Percentiles rank a stretch among this genome's conserved stretches.
Conservation (phyloP, 441 rosid species). For the Erodium texanum region DNA sequence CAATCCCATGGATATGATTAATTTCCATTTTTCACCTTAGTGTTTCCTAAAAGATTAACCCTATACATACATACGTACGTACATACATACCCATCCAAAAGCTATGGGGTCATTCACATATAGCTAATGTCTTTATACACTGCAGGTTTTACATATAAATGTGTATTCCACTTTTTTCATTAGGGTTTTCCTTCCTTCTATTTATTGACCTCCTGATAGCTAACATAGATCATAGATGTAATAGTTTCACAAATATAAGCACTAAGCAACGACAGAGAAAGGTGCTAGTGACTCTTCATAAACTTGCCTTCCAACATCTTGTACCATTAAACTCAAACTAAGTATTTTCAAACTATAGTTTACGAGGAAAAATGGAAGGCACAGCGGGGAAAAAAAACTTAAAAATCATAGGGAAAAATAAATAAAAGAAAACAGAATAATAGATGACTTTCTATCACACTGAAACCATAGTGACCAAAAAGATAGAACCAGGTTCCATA, state of each 20-base stretch:
- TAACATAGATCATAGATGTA: not conserved
- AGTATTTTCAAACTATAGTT: not conserved
- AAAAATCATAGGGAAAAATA: not conserved
- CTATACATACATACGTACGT: too few species aligned
- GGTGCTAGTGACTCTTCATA: not conserved
- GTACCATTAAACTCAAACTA: too few species aligned
- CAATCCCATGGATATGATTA: too few species aligned
- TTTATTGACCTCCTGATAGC: too few species aligned
- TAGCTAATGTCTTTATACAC: not conserved
- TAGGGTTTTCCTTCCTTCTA: not conserved
- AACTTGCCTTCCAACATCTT: not conserved
- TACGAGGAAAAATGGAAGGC: not conserved
- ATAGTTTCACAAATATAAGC: not conserved
- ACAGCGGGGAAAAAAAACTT: not conserved
- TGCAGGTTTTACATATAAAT: conserved; percentile 5
- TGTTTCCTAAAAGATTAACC: too few species aligned
- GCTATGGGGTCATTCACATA: too few species aligned
- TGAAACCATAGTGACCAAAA: not conserved
- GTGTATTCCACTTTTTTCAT: not conserved
- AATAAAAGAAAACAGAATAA: not conserved
- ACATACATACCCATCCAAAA: too few species aligned
- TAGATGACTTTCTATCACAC: too few species aligned
- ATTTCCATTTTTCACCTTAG: too few species aligned
- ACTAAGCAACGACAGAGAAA: not conserved
- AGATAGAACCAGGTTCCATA: conserved; percentile 32